Evolutionary conservation across 1,139 yeast species (phyloP), one percentile per base, ranked within the genome.

Genomic region (Kodamaea alishanica): DNA sequence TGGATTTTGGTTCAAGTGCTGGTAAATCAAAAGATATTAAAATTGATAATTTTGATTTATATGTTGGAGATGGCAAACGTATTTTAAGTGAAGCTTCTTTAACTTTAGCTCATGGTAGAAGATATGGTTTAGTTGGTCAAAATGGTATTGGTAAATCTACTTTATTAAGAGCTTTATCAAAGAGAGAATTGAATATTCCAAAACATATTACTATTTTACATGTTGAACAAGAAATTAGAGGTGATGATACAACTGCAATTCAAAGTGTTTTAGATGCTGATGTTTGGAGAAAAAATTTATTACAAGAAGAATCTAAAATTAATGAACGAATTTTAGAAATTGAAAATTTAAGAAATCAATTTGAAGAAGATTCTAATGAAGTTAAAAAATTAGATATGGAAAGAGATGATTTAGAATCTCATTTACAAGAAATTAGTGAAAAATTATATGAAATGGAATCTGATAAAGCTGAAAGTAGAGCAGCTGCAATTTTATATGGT

Each of bases 71-170:
- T 42, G 97, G 97, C 45, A 84, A 85, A 65, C 81, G 98, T 67
- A 90, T 92, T 42, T 74, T 92, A 49, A 81, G 94, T 41, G 95
- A 90, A 60, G 86, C 97, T 20, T 77, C 90, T 20, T 75, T 92
- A 48, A 83, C 96, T 1, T 75, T 92, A 50, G 83, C 96, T 27
- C 83, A 84, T 58, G 98, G 98, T 40, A 88, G 88, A 64, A 78
- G 98, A 61, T 92, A 92, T 52, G 99, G 98, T 79, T 71, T 92
- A 42, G 96, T 92, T 34, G 99, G 99, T 64, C 95, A 90, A 60
- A 92, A 92, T 68, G 99, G 99, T 89, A 89, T 94, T 54, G 99
- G 99, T 82, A 92, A 92, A 61, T 90, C 97, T 31, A 92, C 98
- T 0, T 69, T 92, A 41, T 72, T 92, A 55, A 76, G 88, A 52